Base-by-base conservation (phyloP, 1,139 yeast species). In the Lodderomyces beijingensis region DNA sequence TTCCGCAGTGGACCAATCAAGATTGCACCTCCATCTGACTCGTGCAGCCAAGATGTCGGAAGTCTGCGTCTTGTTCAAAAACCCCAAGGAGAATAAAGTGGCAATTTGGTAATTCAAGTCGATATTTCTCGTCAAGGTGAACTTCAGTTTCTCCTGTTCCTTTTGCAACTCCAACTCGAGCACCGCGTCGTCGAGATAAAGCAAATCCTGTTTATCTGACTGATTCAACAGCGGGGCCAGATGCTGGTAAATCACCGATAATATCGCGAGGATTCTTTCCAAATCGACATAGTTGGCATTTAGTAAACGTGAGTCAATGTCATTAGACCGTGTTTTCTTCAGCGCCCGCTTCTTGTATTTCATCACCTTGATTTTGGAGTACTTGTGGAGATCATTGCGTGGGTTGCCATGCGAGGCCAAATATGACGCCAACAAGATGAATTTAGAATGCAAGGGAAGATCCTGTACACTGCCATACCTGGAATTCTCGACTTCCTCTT, bases 331-430 rank as follows among this genome's bases (percentile, higher is more conserved):
- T 45, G 28, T 8, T 33, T 33, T 18, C 22, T 33, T 42, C 12
- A 18, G 10, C 3, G 23, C 26, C 49, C 70, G 55, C 39, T 62
- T 53, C 62, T 68, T 59, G 22, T 54, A 49, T 33, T 62, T 60
- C 24, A 71, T 62, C 13, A 72, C 74, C 42, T 76, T 74, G 16
- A 79, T 63, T 39, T 67, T 70, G 28, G 89, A 77, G 43, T 81
- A 83, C 37, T 69, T 60, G 27, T 74, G 70, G 41, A 75, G 60
- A 50, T 83, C 93, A 40, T 65, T 62, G 39, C 71, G 71, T 3
- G 78, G 75, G 4, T 77, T 77, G 32, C 75, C 74, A 47, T 70
- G 79, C 1, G 89, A 79, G 0, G 89, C 88, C 35, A 83, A 59
- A 46, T 79, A 83, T 0, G 86, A 77, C 1, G 89, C 85, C 33